Conservation (phyloP, 1,284 basidiomycete species). For the Trichosporon ovoides region DNA sequence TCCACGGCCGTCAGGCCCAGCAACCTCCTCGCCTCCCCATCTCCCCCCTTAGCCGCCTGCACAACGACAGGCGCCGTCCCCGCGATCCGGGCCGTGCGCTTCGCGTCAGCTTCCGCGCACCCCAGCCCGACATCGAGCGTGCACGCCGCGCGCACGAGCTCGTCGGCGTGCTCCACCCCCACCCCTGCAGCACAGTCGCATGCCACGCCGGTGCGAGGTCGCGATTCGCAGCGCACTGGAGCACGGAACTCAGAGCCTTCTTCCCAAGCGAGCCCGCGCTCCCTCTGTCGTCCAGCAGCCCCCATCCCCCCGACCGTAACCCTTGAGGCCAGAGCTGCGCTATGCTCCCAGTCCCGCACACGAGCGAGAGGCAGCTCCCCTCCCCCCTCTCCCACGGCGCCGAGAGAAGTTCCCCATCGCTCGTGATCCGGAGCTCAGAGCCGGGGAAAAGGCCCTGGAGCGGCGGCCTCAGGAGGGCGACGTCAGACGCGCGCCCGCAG, state of each 20-base stretch:
- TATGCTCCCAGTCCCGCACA: slow-evolving; percentile 19
- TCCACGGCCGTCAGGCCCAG: slow-evolving; percentile 13
- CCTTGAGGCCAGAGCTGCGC: slow-evolving; percentile 15
- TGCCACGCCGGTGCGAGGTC: slow-evolving; percentile 11
- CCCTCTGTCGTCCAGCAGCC: slow-evolving; percentile 21
- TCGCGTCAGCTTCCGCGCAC: slow-evolving; percentile 8
- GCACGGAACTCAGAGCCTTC: slow-evolving; percentile 13
- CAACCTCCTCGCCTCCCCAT: slow-evolving; percentile 10
- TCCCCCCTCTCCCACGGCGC: slow-evolving; percentile 14
- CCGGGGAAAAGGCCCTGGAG: slow-evolving; percentile 8
- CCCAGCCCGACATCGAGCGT: background rate
- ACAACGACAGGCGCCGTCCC: slow-evolving; percentile 13
- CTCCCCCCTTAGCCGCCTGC: slow-evolving; percentile 5
- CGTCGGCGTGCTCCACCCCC: slow-evolving; percentile 6
- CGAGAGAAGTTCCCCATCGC: slow-evolving; percentile 18
- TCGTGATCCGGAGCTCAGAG: slow-evolving; percentile 10
- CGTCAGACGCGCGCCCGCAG: slow-evolving; percentile 17
- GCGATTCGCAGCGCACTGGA: slow-evolving; percentile 15
- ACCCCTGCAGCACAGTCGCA: slow-evolving; percentile 7
- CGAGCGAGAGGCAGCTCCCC: slow-evolving; percentile 8
- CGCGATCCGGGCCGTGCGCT: slow-evolving; percentile 19
- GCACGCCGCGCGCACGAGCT: slow-evolving; percentile 7
- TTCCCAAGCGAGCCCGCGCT: slow-evolving; percentile 19
- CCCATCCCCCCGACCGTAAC: slow-evolving; percentile 18
- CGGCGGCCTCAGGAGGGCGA: slow-evolving; percentile 5